Evolutionary conservation across 2,329 filamentous ascomycete genomes (phyloP).

Genomic region (Colletotrichum musae): DNA sequence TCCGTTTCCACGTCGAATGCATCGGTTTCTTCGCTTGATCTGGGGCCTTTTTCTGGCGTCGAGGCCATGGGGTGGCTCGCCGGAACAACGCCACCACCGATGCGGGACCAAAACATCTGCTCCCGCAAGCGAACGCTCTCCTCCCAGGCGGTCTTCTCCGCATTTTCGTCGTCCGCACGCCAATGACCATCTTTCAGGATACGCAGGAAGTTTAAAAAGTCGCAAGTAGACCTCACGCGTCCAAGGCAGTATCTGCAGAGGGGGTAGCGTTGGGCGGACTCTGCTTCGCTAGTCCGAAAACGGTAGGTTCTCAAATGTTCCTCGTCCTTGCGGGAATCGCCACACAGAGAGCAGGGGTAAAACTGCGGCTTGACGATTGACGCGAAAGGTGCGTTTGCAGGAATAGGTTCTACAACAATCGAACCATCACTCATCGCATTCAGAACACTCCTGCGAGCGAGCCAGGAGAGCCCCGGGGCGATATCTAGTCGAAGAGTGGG

Average conservation of each 20-base stretch:
- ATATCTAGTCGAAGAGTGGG: slow-evolving; percentile 91
- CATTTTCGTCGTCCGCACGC: slow-evolving; percentile 85
- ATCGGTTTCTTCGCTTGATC: slow-evolving; percentile 41
- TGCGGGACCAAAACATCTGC: slow-evolving; percentile 96
- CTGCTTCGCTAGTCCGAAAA: slow-evolving; percentile 89
- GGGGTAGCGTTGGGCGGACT: slow-evolving; percentile 89
- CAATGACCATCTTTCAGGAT: slow-evolving; percentile 95
- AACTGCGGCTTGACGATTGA: slow-evolving; percentile 66
- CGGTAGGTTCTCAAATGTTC: slow-evolving; percentile 84
- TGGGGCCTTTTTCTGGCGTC: slow-evolving; percentile 38
- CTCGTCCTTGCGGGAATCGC: slow-evolving; percentile 81
- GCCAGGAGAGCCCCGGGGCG: slow-evolving; percentile 93
- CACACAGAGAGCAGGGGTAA: slow-evolving; percentile 88
- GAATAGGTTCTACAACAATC: slow-evolving; percentile 90
- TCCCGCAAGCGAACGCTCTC: slow-evolving; percentile 91
- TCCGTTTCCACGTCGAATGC: not conserved
- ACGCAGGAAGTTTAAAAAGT: slow-evolving; percentile 91
- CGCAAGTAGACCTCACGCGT: slow-evolving; percentile 88
- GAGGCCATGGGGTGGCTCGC: slow-evolving; percentile 53
- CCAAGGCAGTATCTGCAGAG: slow-evolving; percentile 90
- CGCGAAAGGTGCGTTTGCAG: slow-evolving; percentile 68
- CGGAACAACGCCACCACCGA: slow-evolving; percentile 92
- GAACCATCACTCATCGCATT: slow-evolving; percentile 87
- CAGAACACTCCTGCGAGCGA: slow-evolving; percentile 88
- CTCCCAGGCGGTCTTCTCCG: slow-evolving; percentile 92